These are phyloP conservation scores for Cinnamomum micranthum DNA, from an alignment of 164 flowering plant species.

Conservation along the genomic window DNA sequence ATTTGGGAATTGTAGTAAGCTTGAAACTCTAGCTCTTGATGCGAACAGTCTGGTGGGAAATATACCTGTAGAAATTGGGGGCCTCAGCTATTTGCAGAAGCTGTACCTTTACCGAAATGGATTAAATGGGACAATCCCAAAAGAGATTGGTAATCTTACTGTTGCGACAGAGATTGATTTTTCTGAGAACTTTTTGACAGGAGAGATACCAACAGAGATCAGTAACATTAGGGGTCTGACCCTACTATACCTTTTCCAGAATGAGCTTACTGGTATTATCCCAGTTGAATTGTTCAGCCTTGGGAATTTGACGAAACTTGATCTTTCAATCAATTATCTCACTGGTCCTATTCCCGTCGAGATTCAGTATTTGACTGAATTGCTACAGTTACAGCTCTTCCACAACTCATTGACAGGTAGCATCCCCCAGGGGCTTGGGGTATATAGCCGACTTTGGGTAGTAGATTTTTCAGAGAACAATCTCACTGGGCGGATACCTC, in stretches of 20 bases:
- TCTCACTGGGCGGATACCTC: conserved; percentile 73
- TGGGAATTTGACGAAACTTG: conserved; percentile 62
- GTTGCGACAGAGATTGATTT: conserved; percentile 70
- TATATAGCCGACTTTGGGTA: conserved; percentile 71
- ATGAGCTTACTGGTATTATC: conserved; percentile 72
- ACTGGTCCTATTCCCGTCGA: conserved; percentile 73
- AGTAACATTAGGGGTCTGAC: conserved; percentile 49
- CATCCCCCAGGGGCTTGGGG: conserved; percentile 80
- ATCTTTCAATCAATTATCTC: conserved; percentile 76
- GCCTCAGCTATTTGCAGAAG: conserved; percentile 42
- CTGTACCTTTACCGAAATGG: conserved; percentile 74
- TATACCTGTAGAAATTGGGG: conserved; percentile 69
- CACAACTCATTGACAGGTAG: conserved; percentile 59
- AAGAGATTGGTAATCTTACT: conserved; percentile 77
- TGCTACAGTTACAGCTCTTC: conserved; percentile 76
- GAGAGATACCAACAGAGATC: conserved; percentile 76
- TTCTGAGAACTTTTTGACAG: conserved; percentile 69
- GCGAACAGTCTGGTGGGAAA: conserved; percentile 59
- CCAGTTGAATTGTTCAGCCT: conserved; percentile 64
- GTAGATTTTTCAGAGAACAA: conserved; percentile 76
- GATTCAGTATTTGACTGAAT: conserved; percentile 55
- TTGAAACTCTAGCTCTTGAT: conserved; percentile 67
- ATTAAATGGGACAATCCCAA: conserved; percentile 81
- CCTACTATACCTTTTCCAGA: conserved; percentile 71
- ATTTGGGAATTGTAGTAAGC: conserved; percentile 66